Conservation (phyloP, 2,329 filamentous ascomycete species). For the Aspergillus piperis region DNA sequence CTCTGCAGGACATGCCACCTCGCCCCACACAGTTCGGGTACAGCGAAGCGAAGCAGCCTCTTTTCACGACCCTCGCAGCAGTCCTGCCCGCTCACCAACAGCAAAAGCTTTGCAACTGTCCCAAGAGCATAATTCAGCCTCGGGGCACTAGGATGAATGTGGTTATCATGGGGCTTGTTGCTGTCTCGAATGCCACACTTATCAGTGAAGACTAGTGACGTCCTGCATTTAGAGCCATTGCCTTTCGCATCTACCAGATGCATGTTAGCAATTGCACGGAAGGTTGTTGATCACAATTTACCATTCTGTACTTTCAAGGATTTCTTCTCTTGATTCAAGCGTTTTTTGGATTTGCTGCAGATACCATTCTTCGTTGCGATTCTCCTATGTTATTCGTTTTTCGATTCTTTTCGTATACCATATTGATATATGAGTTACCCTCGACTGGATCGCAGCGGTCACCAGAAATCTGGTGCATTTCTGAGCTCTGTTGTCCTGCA, state of each 20-base stretch:
- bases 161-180: neutral
- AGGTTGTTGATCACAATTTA: neutral
- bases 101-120: neutral
- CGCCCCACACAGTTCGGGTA: neutral
- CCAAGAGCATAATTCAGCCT: neutral
- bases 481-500: slow-evolving; percentile 1
- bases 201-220: neutral
- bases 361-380: neutral
- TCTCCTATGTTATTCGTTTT: neutral
- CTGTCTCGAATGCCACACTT: neutral
- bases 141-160: neutral
- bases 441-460: slow-evolving; percentile 6
- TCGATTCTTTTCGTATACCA: neutral
- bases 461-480: slow-evolving; percentile 1
- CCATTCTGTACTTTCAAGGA: neutral
- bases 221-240: neutral
- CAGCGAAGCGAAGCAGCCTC: neutral
- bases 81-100: neutral
- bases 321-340: neutral
- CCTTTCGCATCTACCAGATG: neutral
- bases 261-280: neutral
- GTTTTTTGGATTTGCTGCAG: neutral
- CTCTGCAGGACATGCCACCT: neutral
- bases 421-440: neutral
- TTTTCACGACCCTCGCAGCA: neutral